A percentile compares a stretch with the other conserved stretches of the same genome.
Conservation (phyloP, 768 basidiomycete species). For the Lentinula lateritia region DNA sequence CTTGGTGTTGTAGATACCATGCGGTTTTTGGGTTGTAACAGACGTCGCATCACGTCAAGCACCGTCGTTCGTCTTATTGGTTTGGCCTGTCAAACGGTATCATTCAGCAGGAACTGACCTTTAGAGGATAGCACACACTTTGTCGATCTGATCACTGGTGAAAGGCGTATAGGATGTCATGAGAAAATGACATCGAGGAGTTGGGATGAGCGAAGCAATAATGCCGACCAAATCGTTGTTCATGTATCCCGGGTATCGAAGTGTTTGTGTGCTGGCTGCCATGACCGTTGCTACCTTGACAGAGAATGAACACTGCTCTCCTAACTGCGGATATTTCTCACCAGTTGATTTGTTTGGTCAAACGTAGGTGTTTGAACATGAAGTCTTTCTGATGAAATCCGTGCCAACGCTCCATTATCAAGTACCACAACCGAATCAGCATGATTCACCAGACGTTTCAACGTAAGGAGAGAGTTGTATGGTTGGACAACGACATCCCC, state of each 20-base stretch:
- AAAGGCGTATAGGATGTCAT: conserved; percentile 99
- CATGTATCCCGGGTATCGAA: conserved; percentile 98
- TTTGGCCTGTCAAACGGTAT: conserved; percentile 62
- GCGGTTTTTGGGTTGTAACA: conserved; percentile 96
- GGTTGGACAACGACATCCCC: conserved; percentile 98
- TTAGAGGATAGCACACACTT: conserved; percentile 43
- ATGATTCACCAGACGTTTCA: conserved; percentile 91
- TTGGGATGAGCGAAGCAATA: conserved; percentile 93
- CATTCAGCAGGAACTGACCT: not conserved
- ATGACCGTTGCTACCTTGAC: conserved; percentile 91
- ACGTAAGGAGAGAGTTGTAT: conserved; percentile 90
- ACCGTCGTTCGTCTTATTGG: conserved; percentile 95
- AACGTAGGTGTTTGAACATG: conserved; percentile 85
- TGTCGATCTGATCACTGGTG: conserved; percentile 94
- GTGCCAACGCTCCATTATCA: conserved; percentile 89
- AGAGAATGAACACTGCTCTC: not conserved
- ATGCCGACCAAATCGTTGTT: conserved; percentile 99
- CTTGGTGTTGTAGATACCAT: conserved; percentile 95
- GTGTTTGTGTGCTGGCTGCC: conserved; percentile 94
- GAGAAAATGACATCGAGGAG: conserved; percentile 95
- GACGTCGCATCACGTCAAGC: conserved; percentile 95
- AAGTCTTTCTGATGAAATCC: conserved; percentile 89
- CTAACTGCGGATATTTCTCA: conserved; percentile 24
- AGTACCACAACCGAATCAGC: conserved; percentile 97
- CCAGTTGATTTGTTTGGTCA: conserved; percentile 90